These are phyloP conservation scores for Pyrus hybrid DNA, from an alignment of 331 rosid genomes.

Conservation along the genomic window DNA sequence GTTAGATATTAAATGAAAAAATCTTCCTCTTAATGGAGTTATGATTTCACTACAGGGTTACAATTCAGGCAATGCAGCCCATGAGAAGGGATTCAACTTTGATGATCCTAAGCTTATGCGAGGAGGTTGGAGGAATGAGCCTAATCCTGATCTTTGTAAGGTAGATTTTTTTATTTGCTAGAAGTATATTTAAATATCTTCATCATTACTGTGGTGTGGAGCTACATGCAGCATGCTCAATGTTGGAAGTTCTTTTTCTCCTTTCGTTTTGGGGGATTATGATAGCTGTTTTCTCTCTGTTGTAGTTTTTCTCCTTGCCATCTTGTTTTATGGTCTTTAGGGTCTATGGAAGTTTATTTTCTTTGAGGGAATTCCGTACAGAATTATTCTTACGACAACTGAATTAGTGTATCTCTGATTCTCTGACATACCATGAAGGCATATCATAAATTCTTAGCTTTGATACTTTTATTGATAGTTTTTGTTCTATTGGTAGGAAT, in stretches of 20 bases:
- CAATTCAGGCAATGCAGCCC: constrained; percentile 38
- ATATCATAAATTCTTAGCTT: not conserved
- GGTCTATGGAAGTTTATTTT: not conserved
- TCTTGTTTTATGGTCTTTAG: not conserved
- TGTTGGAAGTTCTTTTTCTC: not conserved
- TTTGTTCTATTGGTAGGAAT: constrained; percentile 47
- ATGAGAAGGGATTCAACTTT: constrained; percentile 83
- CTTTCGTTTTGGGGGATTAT: not conserved
- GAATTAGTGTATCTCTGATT: not conserved
- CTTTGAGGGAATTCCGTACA: not conserved
- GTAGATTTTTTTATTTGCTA: constrained; percentile 28
- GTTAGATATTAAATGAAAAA: constrained; percentile 1
- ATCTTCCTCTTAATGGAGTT: not conserved
- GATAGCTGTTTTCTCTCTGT: not conserved
- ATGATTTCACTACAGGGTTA: constrained; percentile 30
- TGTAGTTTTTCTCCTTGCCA: not conserved
- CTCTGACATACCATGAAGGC: not conserved
- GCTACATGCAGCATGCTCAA: not conserved
- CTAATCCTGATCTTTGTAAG: constrained; percentile 77
- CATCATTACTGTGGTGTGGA: not conserved
- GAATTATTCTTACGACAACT: not conserved
- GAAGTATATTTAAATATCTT: not conserved
- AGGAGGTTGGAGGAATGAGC: constrained; percentile 97
- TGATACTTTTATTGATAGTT: not conserved
- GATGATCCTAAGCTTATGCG: constrained; percentile 78